These are phyloP conservation scores for Scedosporium dehoogii DNA, from an alignment of 2,329 filamentous ascomycete genomes.

Conservation along the genomic window DNA sequence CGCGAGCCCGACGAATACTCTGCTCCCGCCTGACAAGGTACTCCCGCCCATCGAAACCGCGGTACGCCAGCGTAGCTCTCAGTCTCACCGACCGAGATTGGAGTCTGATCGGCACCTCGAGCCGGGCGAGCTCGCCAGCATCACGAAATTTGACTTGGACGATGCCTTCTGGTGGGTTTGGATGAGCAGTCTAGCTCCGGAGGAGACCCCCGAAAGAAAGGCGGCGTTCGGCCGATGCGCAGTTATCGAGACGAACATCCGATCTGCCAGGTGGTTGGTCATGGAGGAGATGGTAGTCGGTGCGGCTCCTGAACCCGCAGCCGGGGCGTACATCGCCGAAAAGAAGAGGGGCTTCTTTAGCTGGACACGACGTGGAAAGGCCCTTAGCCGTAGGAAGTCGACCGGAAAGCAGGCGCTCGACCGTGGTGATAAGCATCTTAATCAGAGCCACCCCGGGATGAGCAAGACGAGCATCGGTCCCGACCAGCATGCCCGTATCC, in stretches of 20 bases:
- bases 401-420: conserved; percentile 51
- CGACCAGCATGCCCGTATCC: conserved; percentile 88
- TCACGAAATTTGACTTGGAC: conserved; percentile 75
- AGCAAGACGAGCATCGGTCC: conserved; percentile 81
- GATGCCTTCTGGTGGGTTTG: conserved; percentile 99
- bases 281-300: conserved; percentile 96
- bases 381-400: conserved; percentile 58
- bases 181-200: conserved; percentile 90
- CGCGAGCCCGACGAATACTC: conserved; percentile 52
- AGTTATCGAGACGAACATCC: conserved; percentile 78
- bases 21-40: conserved; percentile 86
- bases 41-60: conserved; percentile 72
- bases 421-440: conserved; percentile 30
- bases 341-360: conserved; percentile 85
- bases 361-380: conserved; percentile 63
- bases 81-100: conserved; percentile 68
- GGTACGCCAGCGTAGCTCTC: conserved; percentile 71
- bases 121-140: conserved; percentile 89
- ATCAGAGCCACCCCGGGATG: conserved; percentile 29
- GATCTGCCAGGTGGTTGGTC: conserved; percentile 77
- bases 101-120: conserved; percentile 62
- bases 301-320: conserved; percentile 72
- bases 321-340: conserved; percentile 83
- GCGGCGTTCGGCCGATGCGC: conserved; percentile 91
- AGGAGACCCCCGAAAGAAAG: conserved; percentile 79